Evolutionary conservation across 2,329 filamentous ascomycete species (phyloP).

Genomic region (Colletotrichum lentis): DNA sequence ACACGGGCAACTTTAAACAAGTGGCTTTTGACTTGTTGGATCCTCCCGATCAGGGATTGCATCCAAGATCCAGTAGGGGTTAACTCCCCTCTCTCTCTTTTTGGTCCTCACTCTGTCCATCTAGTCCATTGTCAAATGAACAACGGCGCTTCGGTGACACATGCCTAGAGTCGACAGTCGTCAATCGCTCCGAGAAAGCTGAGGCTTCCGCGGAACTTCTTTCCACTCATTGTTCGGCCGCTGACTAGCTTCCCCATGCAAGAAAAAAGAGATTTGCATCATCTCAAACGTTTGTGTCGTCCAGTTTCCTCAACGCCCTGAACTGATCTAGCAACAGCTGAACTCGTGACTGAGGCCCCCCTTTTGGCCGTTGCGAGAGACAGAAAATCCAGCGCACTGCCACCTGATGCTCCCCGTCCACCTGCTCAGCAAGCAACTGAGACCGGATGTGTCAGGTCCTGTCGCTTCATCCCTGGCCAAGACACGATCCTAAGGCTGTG

Average conservation of each 20-base stretch:
- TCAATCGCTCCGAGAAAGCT: not conserved
- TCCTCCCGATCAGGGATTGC: constrained; percentile 26
- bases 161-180: no score
- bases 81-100: not conserved
- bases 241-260: constrained; percentile 8
- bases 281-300: not conserved
- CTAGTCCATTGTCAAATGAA: constrained; percentile 24
- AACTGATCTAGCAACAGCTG: not conserved
- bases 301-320: constrained; percentile 2
- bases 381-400: constrained; percentile 17
- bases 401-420: constrained; percentile 18
- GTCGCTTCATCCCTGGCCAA: constrained; percentile 20
- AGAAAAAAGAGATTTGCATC: constrained; percentile 5
- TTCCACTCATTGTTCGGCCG: not conserved
- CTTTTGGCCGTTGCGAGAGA: not conserved
- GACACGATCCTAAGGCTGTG: constrained; percentile 15
- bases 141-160: constrained; percentile 19
- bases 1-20: constrained; percentile 1
- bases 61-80: constrained; percentile 12
- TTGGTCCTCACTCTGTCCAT: not conserved
- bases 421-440: constrained; percentile 24
- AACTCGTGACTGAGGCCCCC: constrained; percentile 3
- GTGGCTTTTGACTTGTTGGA: constrained; percentile 24
- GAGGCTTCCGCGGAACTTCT: constrained; percentile 9
- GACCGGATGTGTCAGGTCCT: constrained; percentile 31